phyloP scores from a whole-genome alignment of 768 basidiomycete species.

The Podaxis sp. region DNA sequence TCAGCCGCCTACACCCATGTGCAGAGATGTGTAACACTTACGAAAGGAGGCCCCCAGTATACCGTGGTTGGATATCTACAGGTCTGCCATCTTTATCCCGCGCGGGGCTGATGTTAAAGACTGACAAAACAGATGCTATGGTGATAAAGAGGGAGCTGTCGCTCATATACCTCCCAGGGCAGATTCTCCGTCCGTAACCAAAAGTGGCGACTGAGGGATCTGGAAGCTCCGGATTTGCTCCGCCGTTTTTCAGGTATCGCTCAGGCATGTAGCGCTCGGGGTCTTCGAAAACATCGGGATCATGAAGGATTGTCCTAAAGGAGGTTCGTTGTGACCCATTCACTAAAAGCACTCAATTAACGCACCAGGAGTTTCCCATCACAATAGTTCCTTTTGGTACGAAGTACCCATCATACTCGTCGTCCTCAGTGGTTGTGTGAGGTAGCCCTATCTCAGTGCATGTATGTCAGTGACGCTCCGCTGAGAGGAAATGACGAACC shows the following conservation, averaged over 20 bases:
- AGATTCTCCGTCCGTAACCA: conserved; percentile 29
- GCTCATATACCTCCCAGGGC: conserved; percentile 21
- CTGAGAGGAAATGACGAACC: conserved; percentile 28
- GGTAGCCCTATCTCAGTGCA: background rate
- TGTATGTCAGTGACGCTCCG: conserved; percentile 13
- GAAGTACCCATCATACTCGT: conserved; percentile 23
- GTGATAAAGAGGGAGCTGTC: conserved; percentile 19
- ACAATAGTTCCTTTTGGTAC: conserved; percentile 37
- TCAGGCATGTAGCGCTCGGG: conserved; percentile 28
- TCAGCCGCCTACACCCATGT: background rate
- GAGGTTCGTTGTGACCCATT: background rate
- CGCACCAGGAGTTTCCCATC: conserved; percentile 29
- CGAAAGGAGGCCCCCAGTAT: background rate
- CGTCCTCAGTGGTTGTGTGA: background rate
- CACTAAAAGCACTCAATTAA: background rate
- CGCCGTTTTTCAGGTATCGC: conserved; percentile 27
- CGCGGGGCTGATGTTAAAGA: conserved; percentile 18
- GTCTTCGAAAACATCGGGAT: conserved; percentile 24
- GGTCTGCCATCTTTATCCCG: conserved; percentile 16
- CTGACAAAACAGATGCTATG: conserved; percentile 19
- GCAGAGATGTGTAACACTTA: background rate
- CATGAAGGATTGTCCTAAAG: conserved; percentile 26
- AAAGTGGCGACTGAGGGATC: conserved; percentile 26
- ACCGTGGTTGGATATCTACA: background rate
- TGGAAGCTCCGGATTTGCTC: conserved; percentile 20